These are phyloP conservation scores for Backusella australiensis DNA, from an alignment of 192 early-diverging fungal species.

Conservation along the genomic window DNA sequence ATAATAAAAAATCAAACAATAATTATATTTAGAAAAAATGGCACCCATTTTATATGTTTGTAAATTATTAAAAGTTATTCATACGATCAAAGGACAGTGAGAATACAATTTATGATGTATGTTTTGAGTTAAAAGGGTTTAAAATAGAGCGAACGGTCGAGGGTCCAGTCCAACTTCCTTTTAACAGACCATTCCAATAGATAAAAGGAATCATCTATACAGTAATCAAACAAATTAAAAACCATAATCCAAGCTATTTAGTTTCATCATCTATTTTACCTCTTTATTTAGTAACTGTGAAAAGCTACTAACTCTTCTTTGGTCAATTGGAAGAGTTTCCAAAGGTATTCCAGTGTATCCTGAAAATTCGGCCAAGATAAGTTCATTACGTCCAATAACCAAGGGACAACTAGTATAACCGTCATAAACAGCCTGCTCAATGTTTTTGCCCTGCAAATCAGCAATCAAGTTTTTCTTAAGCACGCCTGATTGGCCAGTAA, in stretches of 20 bases:
- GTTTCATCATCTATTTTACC: conserved; percentile 30
- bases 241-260: not conserved
- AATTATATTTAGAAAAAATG: not conserved
- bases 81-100: not conserved
- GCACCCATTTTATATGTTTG: not conserved
- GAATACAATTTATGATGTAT: not conserved
- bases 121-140: conserved; percentile 24
- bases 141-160: conserved; percentile 55
- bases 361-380: conserved; percentile 86
- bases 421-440: conserved; percentile 60
- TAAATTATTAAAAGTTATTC: not conserved
- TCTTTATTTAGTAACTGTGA: conserved; percentile 76
- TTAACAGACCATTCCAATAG: conserved; percentile 82
- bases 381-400: conserved; percentile 74
- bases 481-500: conserved; percentile 71
- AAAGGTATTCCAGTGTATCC: conserved; percentile 68
- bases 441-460: conserved; percentile 51
- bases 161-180: conserved; percentile 78
- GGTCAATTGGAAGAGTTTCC: conserved; percentile 86
- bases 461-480: conserved; percentile 72
- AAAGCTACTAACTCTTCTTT: conserved; percentile 62
- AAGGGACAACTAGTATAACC: conserved; percentile 87
- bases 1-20: not conserved
- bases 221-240: not conserved
- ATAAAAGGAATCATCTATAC: conserved; percentile 67